Percentiles rank a stretch among this genome's conserved stretches.
Evolutionary conservation across 305 asterid genomes (phyloP).

Genomic region (Solanum aculeatissimum): DNA sequence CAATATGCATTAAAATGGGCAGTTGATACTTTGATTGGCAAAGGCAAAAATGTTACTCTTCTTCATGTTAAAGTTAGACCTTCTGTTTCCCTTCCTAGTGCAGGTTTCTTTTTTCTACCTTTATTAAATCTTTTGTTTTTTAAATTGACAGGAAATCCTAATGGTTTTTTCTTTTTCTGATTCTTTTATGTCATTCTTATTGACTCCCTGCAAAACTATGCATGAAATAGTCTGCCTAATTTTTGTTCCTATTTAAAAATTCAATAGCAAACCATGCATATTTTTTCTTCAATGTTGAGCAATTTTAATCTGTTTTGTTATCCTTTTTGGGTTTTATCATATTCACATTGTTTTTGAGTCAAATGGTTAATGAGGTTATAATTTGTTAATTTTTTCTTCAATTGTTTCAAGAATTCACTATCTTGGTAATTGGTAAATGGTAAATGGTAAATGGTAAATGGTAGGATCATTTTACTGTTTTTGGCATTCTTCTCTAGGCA

Average conservation of each 20-base stretch:
- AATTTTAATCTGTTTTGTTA: not conserved
- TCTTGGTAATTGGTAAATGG: no score
- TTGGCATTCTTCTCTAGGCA: not conserved
- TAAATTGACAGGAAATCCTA: not conserved
- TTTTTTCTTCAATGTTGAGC: not conserved
- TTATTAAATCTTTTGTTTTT: not conserved
- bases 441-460: not conserved
- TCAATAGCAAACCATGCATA: not conserved
- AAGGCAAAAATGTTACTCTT: constrained; percentile 61
- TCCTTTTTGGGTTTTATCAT: not conserved
- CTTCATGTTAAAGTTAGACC: constrained; percentile 52
- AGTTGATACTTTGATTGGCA: constrained; percentile 56
- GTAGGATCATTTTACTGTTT: not conserved
- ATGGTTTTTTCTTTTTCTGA: not conserved
- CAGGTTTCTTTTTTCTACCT: constrained; percentile 8
- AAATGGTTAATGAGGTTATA: not conserved
- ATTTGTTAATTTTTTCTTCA: not conserved
- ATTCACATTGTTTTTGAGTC: not conserved
- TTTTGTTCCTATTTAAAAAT: not conserved
- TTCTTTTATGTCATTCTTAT: not conserved
- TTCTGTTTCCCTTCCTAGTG: constrained; percentile 9
- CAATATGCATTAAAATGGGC: constrained; percentile 98
- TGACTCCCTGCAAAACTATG: not conserved
- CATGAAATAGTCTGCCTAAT: not conserved
- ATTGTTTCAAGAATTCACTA: not conserved